Base-by-base conservation (phyloP, 352 stramenopile genomes). In the Globisporangium paddicum region DNA sequence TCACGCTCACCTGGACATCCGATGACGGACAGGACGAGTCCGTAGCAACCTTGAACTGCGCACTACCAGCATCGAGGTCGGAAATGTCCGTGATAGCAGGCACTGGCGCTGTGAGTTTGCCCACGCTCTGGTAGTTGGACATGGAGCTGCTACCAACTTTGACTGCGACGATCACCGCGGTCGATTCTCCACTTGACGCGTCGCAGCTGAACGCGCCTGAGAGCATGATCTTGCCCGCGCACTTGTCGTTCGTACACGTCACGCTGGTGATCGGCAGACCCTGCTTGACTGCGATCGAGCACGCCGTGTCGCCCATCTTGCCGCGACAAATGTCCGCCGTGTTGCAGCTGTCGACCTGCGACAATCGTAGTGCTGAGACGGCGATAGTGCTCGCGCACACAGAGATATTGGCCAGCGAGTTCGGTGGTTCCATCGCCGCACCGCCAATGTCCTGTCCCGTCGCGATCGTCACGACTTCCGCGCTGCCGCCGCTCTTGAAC, bases 351-450 rank as follows among this genome's bases (percentile, higher is more conserved):
- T 67, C 65, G 1, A 79, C 47, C 21, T 41, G 60, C 32, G 82
- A 93, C 30, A 94, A 73, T 16, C 73, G 71, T 30, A 67, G 71
- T 45, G 67, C 85, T 21, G 62, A 82, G 32, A 94, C 55, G 11
- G 62, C 42, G 8, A 93, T 49, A 9, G 61, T 30, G 5, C 56
- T 67, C 21, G 82, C 64, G 42, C 85, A 94, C 21, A 89, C 72
- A 14, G 80, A 86, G 23, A 79, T 52, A 18, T 56, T 62, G 38
- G 38, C 6, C 2, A 44, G 0, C 23, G 48, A 52, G 18, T 58
- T 48, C 30, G 35, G 65, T 14, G 21, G 23, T 26, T 38, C 37
- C 55, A 86, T 59, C 13, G 68, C 62, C 4, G 77, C 66, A 25
- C 74, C 72, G 2, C 55, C 60, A 41, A 73, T 69, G 35, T 64